Conservation (phyloP, 2,329 filamentous ascomycete species). For the Hypoxylon sp. region DNA sequence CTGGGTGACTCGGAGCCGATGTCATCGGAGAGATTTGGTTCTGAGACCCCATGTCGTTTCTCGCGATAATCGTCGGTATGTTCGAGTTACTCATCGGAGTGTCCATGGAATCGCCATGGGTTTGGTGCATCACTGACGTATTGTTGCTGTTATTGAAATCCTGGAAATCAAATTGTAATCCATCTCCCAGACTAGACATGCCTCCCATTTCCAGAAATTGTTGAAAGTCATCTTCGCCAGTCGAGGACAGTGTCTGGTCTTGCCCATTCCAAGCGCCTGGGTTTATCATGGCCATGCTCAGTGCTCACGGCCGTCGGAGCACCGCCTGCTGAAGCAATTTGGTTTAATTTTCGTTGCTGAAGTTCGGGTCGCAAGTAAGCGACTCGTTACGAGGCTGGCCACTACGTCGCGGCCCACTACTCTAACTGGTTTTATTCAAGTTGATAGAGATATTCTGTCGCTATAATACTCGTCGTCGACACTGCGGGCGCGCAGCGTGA, state of each 20-base stretch:
- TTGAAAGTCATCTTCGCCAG: slow-evolving; percentile 68
- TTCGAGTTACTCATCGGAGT: slow-evolving; percentile 60
- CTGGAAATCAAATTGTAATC: slow-evolving; percentile 68
- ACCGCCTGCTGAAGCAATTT: slow-evolving; percentile 2
- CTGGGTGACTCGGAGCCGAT: slow-evolving; percentile 54
- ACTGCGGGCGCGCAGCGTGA: slow-evolving; percentile 27
- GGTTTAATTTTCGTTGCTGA: slow-evolving; percentile 13
- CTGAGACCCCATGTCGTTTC: slow-evolving; percentile 51
- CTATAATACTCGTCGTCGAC: slow-evolving; percentile 10
- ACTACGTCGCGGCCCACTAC: background rate
- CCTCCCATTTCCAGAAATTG: slow-evolving; percentile 69
- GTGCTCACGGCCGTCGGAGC: slow-evolving; percentile 6
- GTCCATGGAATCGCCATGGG: slow-evolving; percentile 55
- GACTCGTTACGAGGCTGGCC: slow-evolving; percentile 2
- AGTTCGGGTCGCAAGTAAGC: slow-evolving; percentile 8
- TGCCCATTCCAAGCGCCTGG: slow-evolving; percentile 64
- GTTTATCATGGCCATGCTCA: slow-evolving; percentile 59
- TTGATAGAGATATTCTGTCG: slow-evolving; percentile 2
- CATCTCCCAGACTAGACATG: slow-evolving; percentile 62
- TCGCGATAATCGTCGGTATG: slow-evolving; percentile 49
- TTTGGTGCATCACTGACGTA: slow-evolving; percentile 52
- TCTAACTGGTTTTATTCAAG: background rate
- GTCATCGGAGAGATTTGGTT: slow-evolving; percentile 60
- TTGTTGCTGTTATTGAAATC: slow-evolving; percentile 57
- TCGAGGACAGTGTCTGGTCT: slow-evolving; percentile 61